phyloP scores from a whole-genome alignment of 345 rosid genomes.

The Populus ilicifolia region DNA sequence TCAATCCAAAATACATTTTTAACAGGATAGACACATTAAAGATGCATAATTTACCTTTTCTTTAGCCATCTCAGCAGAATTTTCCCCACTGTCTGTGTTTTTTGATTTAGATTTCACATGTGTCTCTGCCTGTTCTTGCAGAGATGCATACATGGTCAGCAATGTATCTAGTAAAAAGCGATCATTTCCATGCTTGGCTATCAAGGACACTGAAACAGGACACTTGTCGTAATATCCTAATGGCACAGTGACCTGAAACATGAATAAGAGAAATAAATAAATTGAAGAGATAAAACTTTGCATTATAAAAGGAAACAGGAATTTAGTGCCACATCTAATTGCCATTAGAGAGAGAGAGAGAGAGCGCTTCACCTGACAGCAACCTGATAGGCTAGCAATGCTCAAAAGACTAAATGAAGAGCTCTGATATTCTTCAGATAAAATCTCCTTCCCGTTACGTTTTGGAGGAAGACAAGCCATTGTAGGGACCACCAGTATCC shows the following conservation, averaged over 20 bases:
- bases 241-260: conserved; percentile 67
- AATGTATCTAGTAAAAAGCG: conserved; percentile 78
- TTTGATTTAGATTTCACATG: conserved; percentile 46
- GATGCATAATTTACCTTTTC: conserved; percentile 56
- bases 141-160: conserved; percentile 55
- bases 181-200: conserved; percentile 83
- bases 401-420: conserved; percentile 59
- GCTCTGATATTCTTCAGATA: conserved; percentile 63
- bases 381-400: conserved; percentile 89
- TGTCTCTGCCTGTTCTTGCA: conserved; percentile 64
- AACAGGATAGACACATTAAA: neutral
- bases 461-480: conserved; percentile 73
- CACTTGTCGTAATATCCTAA: conserved; percentile 63
- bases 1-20: conserved; percentile 11
- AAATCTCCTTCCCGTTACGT: conserved; percentile 72
- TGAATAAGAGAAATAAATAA: conserved; percentile 8
- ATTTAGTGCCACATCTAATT: neutral
- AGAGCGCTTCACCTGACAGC: conserved; percentile 73
- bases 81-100: conserved; percentile 42
- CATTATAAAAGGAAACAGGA: neutral
- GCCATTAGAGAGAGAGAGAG: conserved; percentile 8
- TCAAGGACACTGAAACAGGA: conserved; percentile 76
- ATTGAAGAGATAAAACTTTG: neutral
- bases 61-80: conserved; percentile 77
- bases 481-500: conserved; percentile 84